Evolutionary conservation across 192 early-diverging fungal genomes (phyloP).

Genomic region (Podila verticillata): DNA sequence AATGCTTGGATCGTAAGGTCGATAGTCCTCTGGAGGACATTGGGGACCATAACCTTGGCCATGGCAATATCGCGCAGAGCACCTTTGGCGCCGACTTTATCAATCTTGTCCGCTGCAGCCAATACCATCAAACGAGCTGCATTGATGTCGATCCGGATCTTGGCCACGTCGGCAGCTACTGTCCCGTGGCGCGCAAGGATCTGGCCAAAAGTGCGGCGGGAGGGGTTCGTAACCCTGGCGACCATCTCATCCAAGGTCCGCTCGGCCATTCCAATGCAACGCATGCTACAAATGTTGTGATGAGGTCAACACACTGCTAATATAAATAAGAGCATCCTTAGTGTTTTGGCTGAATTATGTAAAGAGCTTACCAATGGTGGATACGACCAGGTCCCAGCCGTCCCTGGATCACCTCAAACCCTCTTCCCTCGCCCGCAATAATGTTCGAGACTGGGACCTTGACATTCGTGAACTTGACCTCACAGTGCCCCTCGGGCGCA

Average conservation of each 20-base stretch:
- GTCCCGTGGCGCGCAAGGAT: constrained; percentile 87
- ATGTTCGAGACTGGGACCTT: constrained; percentile 90
- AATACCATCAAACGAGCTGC: constrained; percentile 91
- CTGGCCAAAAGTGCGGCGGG: constrained; percentile 90
- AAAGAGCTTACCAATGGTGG: constrained; percentile 82
- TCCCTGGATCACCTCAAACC: constrained; percentile 98
- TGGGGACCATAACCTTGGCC: constrained; percentile 94
- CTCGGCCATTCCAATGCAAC: constrained; percentile 92
- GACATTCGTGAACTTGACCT: constrained; percentile 91
- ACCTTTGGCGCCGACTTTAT: constrained; percentile 84
- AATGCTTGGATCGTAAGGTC: constrained; percentile 94
- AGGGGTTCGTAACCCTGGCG: constrained; percentile 77
- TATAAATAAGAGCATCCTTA: too few species aligned
- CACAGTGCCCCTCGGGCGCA: constrained; percentile 96
- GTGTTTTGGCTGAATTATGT: neutral
- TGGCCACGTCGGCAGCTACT: constrained; percentile 81
- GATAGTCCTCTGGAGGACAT: constrained; percentile 75
- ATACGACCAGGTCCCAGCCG: constrained; percentile 95
- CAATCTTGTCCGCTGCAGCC: constrained; percentile 91
- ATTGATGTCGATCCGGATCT: constrained; percentile 92
- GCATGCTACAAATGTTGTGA: constrained; percentile 67
- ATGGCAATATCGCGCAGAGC: constrained; percentile 96
- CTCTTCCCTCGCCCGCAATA: constrained; percentile 93
- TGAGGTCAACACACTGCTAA: neutral
- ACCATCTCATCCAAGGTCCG: constrained; percentile 90